These are phyloP conservation scores for Emmonsiellopsis sp. DNA, from an alignment of 2,329 filamentous ascomycete genomes.

Conservation along the genomic window DNA sequence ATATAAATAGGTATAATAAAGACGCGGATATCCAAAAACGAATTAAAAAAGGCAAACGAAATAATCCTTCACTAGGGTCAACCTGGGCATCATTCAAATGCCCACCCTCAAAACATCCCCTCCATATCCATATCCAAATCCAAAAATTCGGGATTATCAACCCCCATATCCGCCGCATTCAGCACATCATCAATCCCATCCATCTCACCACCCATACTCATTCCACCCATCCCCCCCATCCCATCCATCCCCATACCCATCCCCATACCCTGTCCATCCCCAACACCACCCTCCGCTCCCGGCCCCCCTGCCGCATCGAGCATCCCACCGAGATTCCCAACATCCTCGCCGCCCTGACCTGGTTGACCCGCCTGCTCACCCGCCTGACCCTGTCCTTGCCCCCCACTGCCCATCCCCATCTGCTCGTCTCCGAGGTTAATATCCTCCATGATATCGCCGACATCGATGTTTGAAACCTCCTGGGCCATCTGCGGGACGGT, in stretches of 20 bases:
- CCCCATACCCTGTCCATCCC: constrained; percentile 2
- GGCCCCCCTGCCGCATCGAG: constrained; percentile 29
- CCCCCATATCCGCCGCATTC: constrained; percentile 32
- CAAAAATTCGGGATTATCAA: constrained; percentile 36
- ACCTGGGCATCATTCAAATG: not conserved
- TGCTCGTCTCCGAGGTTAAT: constrained; percentile 30
- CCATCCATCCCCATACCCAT: constrained; percentile 19
- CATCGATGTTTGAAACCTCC: constrained; percentile 32
- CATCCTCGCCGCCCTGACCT: constrained; percentile 15
- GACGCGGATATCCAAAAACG: too few relatives aligned
- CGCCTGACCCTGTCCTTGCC: constrained; percentile 4
- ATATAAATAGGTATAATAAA: too few relatives aligned
- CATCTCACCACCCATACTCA: not conserved
- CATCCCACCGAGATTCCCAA: constrained; percentile 31
- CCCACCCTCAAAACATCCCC: constrained; percentile 28
- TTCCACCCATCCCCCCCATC: constrained; percentile 16
- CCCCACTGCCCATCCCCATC: constrained; percentile 15
- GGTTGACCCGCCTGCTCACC: constrained; percentile 1
- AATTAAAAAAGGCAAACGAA: too few relatives aligned
- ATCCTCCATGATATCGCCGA: constrained; percentile 34
- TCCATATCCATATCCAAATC: constrained; percentile 40
- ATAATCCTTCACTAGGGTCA: too few relatives aligned
- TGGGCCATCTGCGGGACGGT: constrained; percentile 21
- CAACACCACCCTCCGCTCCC: constrained; percentile 20
- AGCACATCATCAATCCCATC: constrained; percentile 37